Evolutionary conservation across 164 flowering plant genomes (phyloP), one percentile per base, ranked within the genome.

Genomic region (Aristolochia fimbriata): DNA sequence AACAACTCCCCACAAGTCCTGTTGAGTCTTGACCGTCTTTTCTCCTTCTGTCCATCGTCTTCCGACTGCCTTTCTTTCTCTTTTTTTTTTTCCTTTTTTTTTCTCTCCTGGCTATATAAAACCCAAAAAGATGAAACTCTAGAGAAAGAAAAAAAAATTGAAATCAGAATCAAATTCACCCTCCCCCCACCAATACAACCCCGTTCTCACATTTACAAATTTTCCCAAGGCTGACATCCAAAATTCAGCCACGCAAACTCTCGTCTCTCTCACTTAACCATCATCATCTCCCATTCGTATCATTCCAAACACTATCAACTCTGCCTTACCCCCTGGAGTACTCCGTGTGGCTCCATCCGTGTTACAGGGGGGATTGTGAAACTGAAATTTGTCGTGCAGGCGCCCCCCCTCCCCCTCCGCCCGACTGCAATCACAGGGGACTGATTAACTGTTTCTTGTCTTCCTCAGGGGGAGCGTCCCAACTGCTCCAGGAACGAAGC

Each of bases 231-330:
- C 65, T 62, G 65, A 54, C 43, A 30, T 62, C 33, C 51, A 62
- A 55, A 62, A 62, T 62, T 55, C 65, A 62, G 59, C 65, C 58
- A 51, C 52, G 41, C 22, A 62, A 16, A 13, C 55, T 30, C 30
- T 43, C 20, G 15, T 15, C 12, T 23, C 19, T 27, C 21, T 17
- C 3, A 0, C 27, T 2, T 14, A 13, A 33, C 31, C 0, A 4
- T 17, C 37, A 0, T 20, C 33, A 2, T 55, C n/a, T 31, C 10
- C 24, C 33, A 55, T 27, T 16, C 11, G 58, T 37, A 11, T 12
- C 56, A 22, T n/a, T 3, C n/a, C 20, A 17, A 16, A 49, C 51
- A 49, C 51, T 49, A 16, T 49, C 21, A 16, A 20, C 6, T 49
- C 16, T 16, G 25, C 55, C 30, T 22, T 15, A 15, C 54, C 24